Evolutionary conservation across 768 basidiomycete genomes (phyloP).

Genomic region (Clitopilus hobsonii): DNA sequence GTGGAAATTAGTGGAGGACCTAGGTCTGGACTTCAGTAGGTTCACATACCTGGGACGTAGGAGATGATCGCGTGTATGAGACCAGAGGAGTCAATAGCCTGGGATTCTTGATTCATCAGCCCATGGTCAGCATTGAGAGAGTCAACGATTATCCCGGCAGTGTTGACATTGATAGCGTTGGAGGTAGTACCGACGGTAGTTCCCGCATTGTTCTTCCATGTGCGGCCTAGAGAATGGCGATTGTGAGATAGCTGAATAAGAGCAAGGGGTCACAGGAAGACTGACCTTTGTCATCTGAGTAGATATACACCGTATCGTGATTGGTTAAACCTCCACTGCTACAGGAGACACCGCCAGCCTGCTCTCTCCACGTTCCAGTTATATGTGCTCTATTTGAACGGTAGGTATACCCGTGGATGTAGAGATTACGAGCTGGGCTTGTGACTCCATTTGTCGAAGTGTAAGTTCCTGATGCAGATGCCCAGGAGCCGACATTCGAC

Average conservation of each 20-base stretch:
- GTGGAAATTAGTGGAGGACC: conserved; percentile 1
- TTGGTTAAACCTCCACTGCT: conserved; percentile 40
- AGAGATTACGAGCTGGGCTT: conserved; percentile 38
- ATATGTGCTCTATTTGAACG: conserved; percentile 31
- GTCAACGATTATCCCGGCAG: conserved; percentile 38
- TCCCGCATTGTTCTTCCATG: conserved; percentile 40
- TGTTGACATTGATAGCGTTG: conserved; percentile 37
- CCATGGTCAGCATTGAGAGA: conserved; percentile 42
- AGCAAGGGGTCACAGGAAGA: background rate
- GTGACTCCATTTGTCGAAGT: conserved; percentile 35
- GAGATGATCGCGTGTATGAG: conserved; percentile 44
- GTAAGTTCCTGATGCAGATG: conserved; percentile 37
- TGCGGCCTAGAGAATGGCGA: conserved; percentile 25
- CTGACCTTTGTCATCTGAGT: conserved; percentile 40
- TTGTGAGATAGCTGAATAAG: background rate
- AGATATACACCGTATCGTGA: conserved; percentile 43
- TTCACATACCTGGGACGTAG: conserved; percentile 36
- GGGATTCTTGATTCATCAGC: conserved; percentile 50
- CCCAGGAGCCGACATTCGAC: conserved; percentile 44
- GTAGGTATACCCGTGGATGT: conserved; percentile 46
- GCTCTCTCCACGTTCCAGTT: conserved; percentile 45
- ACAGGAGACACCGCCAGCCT: conserved; percentile 36
- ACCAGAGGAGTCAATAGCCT: conserved; percentile 39
- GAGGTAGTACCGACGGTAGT: conserved; percentile 32
- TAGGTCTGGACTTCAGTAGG: background rate